phyloP scores from a whole-genome alignment of 192 early-diverging fungal species.

The Mortierella alpina region DNA sequence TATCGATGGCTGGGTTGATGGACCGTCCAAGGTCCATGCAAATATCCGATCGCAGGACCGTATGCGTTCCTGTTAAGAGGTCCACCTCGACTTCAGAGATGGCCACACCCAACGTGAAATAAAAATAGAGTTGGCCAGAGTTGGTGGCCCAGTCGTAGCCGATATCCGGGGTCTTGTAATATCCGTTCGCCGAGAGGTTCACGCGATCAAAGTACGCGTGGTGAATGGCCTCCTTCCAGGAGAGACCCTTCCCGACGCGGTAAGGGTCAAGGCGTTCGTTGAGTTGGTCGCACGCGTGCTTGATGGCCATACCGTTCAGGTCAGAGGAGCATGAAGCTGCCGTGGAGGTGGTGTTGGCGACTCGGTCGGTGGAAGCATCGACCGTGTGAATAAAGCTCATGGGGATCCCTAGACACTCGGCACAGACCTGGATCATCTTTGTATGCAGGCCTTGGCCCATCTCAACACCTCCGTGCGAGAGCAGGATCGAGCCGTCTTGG shows the following conservation, averaged over 20 bases:
- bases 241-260: slow-evolving; percentile 64
- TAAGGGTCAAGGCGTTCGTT: slow-evolving; percentile 78
- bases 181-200: slow-evolving; percentile 84
- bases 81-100: slow-evolving; percentile 89
- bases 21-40: slow-evolving; percentile 88
- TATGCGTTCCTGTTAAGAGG: slow-evolving; percentile 83
- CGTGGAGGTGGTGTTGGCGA: slow-evolving; percentile 83
- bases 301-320: slow-evolving; percentile 85
- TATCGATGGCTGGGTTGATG: slow-evolving; percentile 88
- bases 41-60: slow-evolving; percentile 78
- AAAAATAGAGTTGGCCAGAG: slow-evolving; percentile 76
- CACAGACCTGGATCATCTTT: slow-evolving; percentile 89
- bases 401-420: slow-evolving; percentile 82
- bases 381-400: slow-evolving; percentile 68
- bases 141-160: slow-evolving; percentile 78
- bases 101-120: slow-evolving; percentile 88
- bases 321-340: slow-evolving; percentile 84
- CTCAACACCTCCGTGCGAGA: slow-evolving; percentile 87
- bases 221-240: slow-evolving; percentile 60
- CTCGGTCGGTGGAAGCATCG: slow-evolving; percentile 79
- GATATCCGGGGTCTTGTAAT: slow-evolving; percentile 86
- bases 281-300: slow-evolving; percentile 81
- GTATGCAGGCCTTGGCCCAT: slow-evolving; percentile 95
- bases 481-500: slow-evolving; percentile 83
- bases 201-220: slow-evolving; percentile 83